Evolutionary conservation across 2,329 filamentous ascomycete genomes (phyloP), one percentile per base, ranked within the genome.

Genomic region (Pestalotiopsis sp.): DNA sequence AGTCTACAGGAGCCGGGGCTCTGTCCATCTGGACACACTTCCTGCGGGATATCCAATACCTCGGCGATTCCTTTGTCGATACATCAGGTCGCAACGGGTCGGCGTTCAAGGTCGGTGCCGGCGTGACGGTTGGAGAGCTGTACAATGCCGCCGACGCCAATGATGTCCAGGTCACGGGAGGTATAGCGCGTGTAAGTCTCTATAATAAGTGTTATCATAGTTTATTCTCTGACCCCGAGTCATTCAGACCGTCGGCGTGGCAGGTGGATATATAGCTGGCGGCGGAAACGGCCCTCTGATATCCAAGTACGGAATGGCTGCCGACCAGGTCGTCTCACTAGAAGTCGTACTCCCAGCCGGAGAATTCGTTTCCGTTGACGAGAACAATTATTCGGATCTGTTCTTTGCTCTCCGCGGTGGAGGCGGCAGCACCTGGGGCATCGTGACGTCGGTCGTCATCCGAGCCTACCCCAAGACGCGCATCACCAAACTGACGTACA

Each of bases 21-120:
- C 73, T 82, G 31, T 76, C 74, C 45, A 72, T 80, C 60, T 79
- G 78, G 75, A 80, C 78, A n/a, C 78, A 79, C 69, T 71, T 75
- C 31, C 71, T 80, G 58, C 75, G 79, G 64, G 70, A 71, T 58
- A 74, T 78, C 27, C 62, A 74, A 57, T 79, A 77, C 45, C 58
- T 72, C 3, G 67, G 69, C 23, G 57, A 69, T 2, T 59, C 68
- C 2, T 81, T 81, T 66, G 73, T 73, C 0, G 27, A 38, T 12
- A n/a, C 13, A 31, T 3, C 57, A 39, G 27, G 45, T 36, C 31
- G 63, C 12, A 27, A 25, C 3, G 86, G 86, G 0, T 78, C 83
- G 2, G 87, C 86, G 1, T 81, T 88, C 71, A 88, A 86, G 74
- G 77, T 87, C 20, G 87, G 85, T 2, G 81, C 86, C 12, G 87